Base-by-base conservation (phyloP, 1,284 basidiomycete species). In the Cutaneotrichosporon spelunceum region DNA sequence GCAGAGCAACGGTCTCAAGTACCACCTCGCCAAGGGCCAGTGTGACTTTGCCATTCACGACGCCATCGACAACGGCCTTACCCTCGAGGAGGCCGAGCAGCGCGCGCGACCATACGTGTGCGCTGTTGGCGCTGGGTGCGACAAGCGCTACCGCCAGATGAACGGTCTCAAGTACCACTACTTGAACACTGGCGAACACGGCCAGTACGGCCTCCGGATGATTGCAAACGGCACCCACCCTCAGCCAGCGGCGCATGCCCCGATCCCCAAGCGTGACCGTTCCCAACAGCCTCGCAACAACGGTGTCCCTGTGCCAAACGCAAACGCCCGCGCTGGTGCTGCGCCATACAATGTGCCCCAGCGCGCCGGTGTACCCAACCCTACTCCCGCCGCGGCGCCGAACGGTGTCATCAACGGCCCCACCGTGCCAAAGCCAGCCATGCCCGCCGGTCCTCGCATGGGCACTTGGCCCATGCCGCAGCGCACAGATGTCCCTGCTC, bases 71-170 rank as follows among this genome's bases (percentile, higher is more conserved):
- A 86, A 89, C 69, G 84, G 85, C 26, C 86, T 92, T 70, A 87
- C 91, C 10, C 86, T 91, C 72, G 84, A 86, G 61, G 90, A 92
- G 77, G 90, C 90, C 0, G 90, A 92, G 79, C 84, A 88, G 67
- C 81, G 89, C 34, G 80, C 90, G 39, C 81, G 90, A 59, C 92
- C 92, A 3, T 95, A 90, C 72, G 90, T 91, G 0, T 95, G 92
- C 70, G 88, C 90, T 10, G 88, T 93, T 16, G 87, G 88, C n/a
- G 89, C 90, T 11, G 78, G 78, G 14, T 99, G 95, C 77, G 87
- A 87, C 72, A 86, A 96, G 76, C 81, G 95, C 70, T 99, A 98
- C 82, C 94, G 97, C 84, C 97, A 98, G 77, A 94, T 96, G 93
- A 96, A 96, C 77, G 93, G 93, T 0, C 80, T 96, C 63, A 78